Conservation (phyloP, 2,329 filamentous ascomycete genomes). For the Coniochaeta prunicola region DNA sequence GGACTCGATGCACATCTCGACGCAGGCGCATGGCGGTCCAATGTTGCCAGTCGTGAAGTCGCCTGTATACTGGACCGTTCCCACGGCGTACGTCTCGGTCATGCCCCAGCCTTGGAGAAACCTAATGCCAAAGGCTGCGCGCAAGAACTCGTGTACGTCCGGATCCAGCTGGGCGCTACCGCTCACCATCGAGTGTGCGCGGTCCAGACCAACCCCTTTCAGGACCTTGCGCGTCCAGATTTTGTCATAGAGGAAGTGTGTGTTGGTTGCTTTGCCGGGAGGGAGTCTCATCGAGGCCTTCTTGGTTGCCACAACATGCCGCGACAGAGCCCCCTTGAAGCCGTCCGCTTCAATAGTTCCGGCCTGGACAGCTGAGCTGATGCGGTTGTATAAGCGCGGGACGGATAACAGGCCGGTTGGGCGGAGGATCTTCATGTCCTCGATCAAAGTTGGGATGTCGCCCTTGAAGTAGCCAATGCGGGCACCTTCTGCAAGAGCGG, state of each 20-base stretch:
- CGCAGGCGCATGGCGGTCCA: slow-evolving; percentile 59
- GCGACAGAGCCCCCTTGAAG: slow-evolving; percentile 72
- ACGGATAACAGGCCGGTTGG: slow-evolving; percentile 84
- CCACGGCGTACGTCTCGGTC: slow-evolving; percentile 84
- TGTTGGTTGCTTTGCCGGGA: slow-evolving; percentile 67
- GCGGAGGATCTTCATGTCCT: slow-evolving; percentile 81
- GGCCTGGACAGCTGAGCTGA: slow-evolving; percentile 74
- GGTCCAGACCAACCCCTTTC: slow-evolving; percentile 74
- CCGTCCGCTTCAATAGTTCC: slow-evolving; percentile 74
- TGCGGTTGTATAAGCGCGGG: slow-evolving; percentile 84
- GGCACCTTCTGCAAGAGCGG: slow-evolving; percentile 62
- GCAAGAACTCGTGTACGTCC: slow-evolving; percentile 79
- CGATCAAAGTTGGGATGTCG: slow-evolving; percentile 76
- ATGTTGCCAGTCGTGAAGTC: slow-evolving; percentile 79
- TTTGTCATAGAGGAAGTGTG: slow-evolving; percentile 70
- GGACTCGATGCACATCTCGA: slow-evolving; percentile 75
- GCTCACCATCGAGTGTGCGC: slow-evolving; percentile 66
- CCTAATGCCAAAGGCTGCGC: slow-evolving; percentile 70
- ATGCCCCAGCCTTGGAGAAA: slow-evolving; percentile 88
- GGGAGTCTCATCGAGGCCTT: slow-evolving; percentile 68
- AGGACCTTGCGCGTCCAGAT: slow-evolving; percentile 88
- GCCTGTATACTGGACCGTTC: slow-evolving; percentile 57
- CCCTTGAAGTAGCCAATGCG: slow-evolving; percentile 91
- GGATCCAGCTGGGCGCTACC: slow-evolving; percentile 90
- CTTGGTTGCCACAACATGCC: slow-evolving; percentile 74